phyloP scores from a whole-genome alignment of 495 filamentous ascomycete species.

The Chlorociboria aeruginascens region DNA sequence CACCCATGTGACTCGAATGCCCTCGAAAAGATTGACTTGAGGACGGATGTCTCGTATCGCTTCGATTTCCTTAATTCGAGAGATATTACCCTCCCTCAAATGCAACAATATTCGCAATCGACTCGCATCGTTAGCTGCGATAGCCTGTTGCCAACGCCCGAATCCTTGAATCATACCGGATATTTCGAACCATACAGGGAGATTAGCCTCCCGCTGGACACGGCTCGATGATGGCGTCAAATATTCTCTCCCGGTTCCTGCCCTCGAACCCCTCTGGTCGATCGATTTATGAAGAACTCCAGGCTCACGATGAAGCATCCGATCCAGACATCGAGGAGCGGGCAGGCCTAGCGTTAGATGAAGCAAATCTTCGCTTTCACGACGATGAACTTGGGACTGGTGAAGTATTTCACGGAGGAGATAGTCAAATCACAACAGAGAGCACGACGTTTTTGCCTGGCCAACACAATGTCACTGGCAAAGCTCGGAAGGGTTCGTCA shows the following conservation, averaged over 20 bases:
- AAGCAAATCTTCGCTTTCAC: slow-evolving; percentile 58
- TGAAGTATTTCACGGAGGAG: slow-evolving; percentile 47
- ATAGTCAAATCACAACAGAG: slow-evolving; percentile 48
- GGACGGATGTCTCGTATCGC: background rate
- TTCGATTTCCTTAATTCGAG: background rate
- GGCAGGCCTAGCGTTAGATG: slow-evolving; percentile 54
- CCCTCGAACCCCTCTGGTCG: slow-evolving; percentile 46
- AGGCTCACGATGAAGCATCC: slow-evolving; percentile 46
- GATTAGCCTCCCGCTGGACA: background rate
- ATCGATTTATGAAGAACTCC: slow-evolving; percentile 61
- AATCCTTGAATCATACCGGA: background rate
- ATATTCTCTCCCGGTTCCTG: slow-evolving; percentile 62
- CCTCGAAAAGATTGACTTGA: slow-evolving; percentile 6
- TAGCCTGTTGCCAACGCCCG: slow-evolving; percentile 1
- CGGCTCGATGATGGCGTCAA: slow-evolving; percentile 50
- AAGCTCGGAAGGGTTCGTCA: slow-evolving; percentile 1
- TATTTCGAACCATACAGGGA: background rate
- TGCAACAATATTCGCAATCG: slow-evolving; percentile 1
- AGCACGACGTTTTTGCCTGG: slow-evolving; percentile 28
- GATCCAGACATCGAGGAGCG: slow-evolving; percentile 61
- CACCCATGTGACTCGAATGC: background rate
- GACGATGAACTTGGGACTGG: slow-evolving; percentile 54
- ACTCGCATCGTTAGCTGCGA: slow-evolving; percentile 1
- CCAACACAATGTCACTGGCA: slow-evolving; percentile 1
- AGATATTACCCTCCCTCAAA: slow-evolving; percentile 1